Evolutionary conservation across 2,329 filamentous ascomycete genomes (phyloP).

Genomic region (Hypocreales sp.): DNA sequence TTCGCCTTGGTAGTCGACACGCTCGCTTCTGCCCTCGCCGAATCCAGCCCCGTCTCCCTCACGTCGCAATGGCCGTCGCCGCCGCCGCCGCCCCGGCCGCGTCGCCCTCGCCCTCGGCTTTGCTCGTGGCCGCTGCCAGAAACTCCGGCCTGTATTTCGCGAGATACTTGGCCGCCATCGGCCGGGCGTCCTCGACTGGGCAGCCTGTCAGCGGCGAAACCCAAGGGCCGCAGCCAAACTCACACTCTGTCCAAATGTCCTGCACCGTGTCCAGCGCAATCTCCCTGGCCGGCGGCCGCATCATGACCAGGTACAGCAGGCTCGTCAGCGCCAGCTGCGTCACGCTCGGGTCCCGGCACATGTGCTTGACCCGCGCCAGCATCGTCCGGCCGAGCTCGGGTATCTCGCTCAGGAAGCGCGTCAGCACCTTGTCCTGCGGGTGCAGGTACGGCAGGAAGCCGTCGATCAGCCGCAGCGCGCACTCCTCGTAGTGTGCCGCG

Average conservation of each 20-base stretch:
- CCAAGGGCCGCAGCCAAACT: slow-evolving; percentile 14
- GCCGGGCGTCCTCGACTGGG: slow-evolving; percentile 44
- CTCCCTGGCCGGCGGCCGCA: slow-evolving; percentile 48
- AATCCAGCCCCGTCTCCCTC: slow-evolving; percentile 2
- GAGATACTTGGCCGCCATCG: slow-evolving; percentile 47
- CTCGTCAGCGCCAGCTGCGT: slow-evolving; percentile 48
- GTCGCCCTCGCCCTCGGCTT: slow-evolving; percentile 9
- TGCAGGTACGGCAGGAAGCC: slow-evolving; percentile 86
- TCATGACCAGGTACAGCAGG: slow-evolving; percentile 50
- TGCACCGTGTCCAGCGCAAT: slow-evolving; percentile 49
- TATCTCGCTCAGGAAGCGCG: slow-evolving; percentile 82
- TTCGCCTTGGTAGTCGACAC: background rate
- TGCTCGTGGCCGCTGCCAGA: slow-evolving; percentile 15
- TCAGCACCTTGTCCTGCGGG: slow-evolving; percentile 74
- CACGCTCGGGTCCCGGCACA: slow-evolving; percentile 51
- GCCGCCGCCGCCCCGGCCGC: slow-evolving; percentile 8
- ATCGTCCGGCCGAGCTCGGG: slow-evolving; percentile 62
- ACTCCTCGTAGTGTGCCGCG: slow-evolving; percentile 59
- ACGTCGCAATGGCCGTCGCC: slow-evolving; percentile 17
- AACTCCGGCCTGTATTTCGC: slow-evolving; percentile 44
- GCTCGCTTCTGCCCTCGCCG: background rate
- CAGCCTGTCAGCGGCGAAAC: slow-evolving; percentile 6
- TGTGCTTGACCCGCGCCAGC: slow-evolving; percentile 53
- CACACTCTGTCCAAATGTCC: slow-evolving; percentile 52
- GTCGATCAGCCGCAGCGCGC: slow-evolving; percentile 69